Base-by-base conservation (phyloP, 2,329 filamentous ascomycete genomes). In the Xylogone sp. region DNA sequence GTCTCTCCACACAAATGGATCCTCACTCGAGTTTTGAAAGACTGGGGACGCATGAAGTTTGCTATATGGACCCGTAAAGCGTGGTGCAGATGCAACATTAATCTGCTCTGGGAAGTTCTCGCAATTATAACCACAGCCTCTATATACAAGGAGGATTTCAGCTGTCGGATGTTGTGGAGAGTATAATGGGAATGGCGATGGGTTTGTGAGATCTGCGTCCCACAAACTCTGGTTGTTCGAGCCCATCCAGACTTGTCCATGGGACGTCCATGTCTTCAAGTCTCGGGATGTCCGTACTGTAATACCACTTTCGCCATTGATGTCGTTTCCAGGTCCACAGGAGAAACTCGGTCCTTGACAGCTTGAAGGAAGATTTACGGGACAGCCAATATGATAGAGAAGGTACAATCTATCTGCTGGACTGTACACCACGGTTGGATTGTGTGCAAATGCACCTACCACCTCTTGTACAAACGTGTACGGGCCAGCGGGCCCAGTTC, bases 341-440 rank as follows among this genome's bases (percentile, higher is more conserved):
- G 46, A 47, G 43, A 52, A 53, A 9, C 13, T 45, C 16, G 24
- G n/a, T 6, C 16, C 48, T 1, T 42, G 21, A 13, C 50, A 52
- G 21, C 21, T 21, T n/a, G 10, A 24, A 27, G 43, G 69, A 60
- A 1, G 65, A 69, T 54, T 69, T 61, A 65, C 54, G 43, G 68
- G 60, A 45, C 62, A 64, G 3, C 75, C 75, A 39, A 77, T 78
- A 20, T 67, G 65, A 53, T 76, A 75, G 1, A 78, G 55, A 0
- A 78, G 58, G 42, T 74, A 78, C 19, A 65, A 65, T 2, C 65
- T 34, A n/a, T 78, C 74, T 0, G 68, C 69, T 0, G 69, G 69
- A 27, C 71, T 76, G 57, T 70, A 77, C 0, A 76, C 57, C 0
- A 71, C 66, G 0, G 71, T 71, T 1, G 73, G 72, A 29, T 78